These are phyloP conservation scores for Senna siamea DNA, from an alignment of 306 rosid species.

Conservation along the genomic window DNA sequence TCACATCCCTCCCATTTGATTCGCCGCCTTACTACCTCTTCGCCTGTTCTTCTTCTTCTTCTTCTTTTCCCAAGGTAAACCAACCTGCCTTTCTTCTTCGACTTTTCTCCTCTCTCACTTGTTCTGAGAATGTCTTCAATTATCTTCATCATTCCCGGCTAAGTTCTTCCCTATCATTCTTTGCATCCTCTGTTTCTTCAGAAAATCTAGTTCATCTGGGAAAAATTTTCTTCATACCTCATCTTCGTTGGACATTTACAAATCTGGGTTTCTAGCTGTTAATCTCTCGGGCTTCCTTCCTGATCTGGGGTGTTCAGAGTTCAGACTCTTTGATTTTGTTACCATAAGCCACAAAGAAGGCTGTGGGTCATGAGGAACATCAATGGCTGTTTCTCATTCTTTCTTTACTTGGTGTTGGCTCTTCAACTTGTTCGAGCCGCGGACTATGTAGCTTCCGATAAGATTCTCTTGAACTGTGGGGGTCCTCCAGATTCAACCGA, in stretches of 20 bases:
- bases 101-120: background rate
- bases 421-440: slow-evolving; percentile 47
- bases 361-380: slow-evolving; percentile 42
- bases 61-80: too few relatives aligned
- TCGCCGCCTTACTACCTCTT: too few relatives aligned
- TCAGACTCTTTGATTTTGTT: too few relatives aligned
- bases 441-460: slow-evolving; percentile 67
- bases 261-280: slow-evolving; percentile 16
- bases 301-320: slow-evolving; percentile 35
- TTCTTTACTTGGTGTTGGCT: slow-evolving; percentile 47
- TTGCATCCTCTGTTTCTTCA: background rate
- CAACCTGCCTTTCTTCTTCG: background rate
- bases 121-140: background rate
- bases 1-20: slow-evolving; percentile 34
- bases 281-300: slow-evolving; percentile 15
- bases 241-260: background rate
- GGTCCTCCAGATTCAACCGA: slow-evolving; percentile 62
- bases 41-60: too few relatives aligned
- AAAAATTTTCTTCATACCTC: background rate
- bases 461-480: slow-evolving; percentile 74
- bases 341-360: too few relatives aligned
- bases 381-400: slow-evolving; percentile 29
- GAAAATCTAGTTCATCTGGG: slow-evolving; percentile 19
- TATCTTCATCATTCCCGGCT: background rate
- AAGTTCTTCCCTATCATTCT: background rate